Evolutionary conservation across 1,139 yeast species (phyloP).

Genomic region (Candida albicans): DNA sequence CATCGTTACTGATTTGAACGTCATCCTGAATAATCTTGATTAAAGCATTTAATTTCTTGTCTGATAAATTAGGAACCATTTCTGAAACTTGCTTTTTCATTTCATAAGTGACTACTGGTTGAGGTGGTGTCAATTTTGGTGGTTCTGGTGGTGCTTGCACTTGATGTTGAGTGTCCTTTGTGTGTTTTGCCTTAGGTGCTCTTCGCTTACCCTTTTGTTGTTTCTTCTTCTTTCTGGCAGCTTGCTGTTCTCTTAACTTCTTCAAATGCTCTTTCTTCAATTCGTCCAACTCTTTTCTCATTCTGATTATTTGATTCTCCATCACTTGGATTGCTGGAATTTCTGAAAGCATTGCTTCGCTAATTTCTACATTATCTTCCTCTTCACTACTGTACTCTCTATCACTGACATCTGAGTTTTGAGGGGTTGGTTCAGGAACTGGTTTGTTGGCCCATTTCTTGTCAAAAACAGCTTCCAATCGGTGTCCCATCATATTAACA

Average conservation of each 20-base stretch:
- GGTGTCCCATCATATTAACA: constrained; percentile 93
- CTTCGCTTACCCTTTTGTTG: constrained; percentile 37
- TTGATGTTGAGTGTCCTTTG: constrained; percentile 3
- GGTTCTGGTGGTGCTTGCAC: constrained; percentile 11
- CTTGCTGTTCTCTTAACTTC: constrained; percentile 52
- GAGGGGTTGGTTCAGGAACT: constrained; percentile 59
- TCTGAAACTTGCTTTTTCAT: constrained; percentile 96
- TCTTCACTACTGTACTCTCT: constrained; percentile 49
- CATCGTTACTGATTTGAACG: constrained; percentile 77
- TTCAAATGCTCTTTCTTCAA: constrained; percentile 70
- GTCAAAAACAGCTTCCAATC: constrained; percentile 81
- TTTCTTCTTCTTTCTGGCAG: constrained; percentile 50
- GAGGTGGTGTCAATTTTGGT: constrained; percentile 14
- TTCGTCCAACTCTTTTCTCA: constrained; percentile 81
- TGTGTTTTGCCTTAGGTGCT: constrained; percentile 7
- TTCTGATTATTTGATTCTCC: constrained; percentile 80
- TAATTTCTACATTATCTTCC: constrained; percentile 69
- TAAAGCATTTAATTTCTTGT: constrained; percentile 79
- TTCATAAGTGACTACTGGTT: constrained; percentile 74
- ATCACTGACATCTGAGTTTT: constrained; percentile 34
- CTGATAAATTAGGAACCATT: constrained; percentile 74
- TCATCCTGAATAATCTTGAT: constrained; percentile 84
- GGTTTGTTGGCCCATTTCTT: constrained; percentile 91
- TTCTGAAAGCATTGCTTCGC: constrained; percentile 70
- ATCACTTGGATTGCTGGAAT: constrained; percentile 84